Evolutionary conservation across 1,139 yeast genomes (phyloP).

Genomic region (Hansenula lynferdii): DNA sequence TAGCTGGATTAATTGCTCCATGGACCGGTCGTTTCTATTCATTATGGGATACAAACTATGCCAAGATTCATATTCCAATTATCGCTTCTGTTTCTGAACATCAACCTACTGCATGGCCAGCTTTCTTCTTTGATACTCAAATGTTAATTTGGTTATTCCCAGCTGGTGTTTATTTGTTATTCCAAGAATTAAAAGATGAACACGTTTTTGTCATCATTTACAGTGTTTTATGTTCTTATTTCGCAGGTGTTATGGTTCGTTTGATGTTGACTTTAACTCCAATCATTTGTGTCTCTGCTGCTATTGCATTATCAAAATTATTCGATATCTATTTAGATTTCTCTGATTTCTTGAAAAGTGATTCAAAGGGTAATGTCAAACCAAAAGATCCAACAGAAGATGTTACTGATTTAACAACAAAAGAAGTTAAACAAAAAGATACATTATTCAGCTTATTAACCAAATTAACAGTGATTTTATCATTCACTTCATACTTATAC

Average conservation of each 20-base stretch:
- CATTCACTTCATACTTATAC: constrained; percentile 71
- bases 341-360: constrained; percentile 35
- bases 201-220: constrained; percentile 91
- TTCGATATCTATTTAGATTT: constrained; percentile 81
- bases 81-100: constrained; percentile 99
- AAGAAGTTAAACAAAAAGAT: constrained; percentile 7
- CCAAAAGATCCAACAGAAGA: too few species aligned
- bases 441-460: constrained; percentile 41
- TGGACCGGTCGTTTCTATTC: constrained; percentile 99
- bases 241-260: constrained; percentile 99
- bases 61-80: constrained; percentile 96
- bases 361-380: too few species aligned
- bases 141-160: constrained; percentile 98
- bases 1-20: constrained; percentile 93
- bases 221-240: constrained; percentile 88
- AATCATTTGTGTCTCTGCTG: constrained; percentile 86
- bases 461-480: constrained; percentile 57
- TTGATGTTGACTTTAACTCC: constrained; percentile 97
- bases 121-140: constrained; percentile 91
- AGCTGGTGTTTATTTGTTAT: constrained; percentile 87
- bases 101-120: constrained; percentile 99
- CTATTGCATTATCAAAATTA: constrained; percentile 79
- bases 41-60: constrained; percentile 96
- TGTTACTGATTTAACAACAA: too few species aligned
- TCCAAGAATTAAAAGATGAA: constrained; percentile 87